Conservation (phyloP, 208 protist species). For the Angomonas ambiguus region DNA sequence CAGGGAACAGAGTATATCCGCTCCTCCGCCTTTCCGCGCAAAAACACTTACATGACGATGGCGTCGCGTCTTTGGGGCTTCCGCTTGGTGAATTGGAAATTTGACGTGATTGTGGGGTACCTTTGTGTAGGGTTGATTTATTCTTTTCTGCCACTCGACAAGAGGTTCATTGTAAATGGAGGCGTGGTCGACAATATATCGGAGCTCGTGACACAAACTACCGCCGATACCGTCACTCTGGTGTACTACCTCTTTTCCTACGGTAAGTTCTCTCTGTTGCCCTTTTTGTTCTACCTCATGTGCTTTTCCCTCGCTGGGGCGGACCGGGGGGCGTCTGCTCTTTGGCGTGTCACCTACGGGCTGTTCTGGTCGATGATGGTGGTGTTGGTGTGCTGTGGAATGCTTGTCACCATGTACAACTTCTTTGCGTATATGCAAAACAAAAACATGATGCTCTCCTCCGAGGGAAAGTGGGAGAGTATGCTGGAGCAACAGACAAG, state of each 20-base stretch:
- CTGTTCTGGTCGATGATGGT: conserved; percentile 46
- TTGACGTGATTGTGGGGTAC: conserved; percentile 69
- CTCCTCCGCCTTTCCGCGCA: conserved; percentile 43
- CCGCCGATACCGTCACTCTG: conserved; percentile 33
- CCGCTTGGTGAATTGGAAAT: conserved; percentile 84
- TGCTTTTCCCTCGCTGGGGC: conserved; percentile 50
- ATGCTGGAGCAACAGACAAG: conserved; percentile 50
- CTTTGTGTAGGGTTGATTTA: conserved; percentile 62
- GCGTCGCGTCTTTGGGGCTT: conserved; percentile 62
- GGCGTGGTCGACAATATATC: conserved; percentile 7
- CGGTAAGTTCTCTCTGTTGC: conserved; percentile 42
- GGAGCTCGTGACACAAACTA: conserved; percentile 25
- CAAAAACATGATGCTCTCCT: conserved; percentile 42
- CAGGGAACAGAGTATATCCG: conserved; percentile 63
- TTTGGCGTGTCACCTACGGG: conserved; percentile 48
- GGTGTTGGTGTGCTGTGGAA: conserved; percentile 37
- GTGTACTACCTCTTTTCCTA: conserved; percentile 40
- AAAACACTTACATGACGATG: conserved; percentile 63
- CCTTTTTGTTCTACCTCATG: conserved; percentile 40
- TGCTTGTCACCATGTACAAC: conserved; percentile 45
- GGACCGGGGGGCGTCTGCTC: conserved; percentile 30
- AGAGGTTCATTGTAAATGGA: conserved; percentile 14
- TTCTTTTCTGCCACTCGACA: conserved; percentile 53
- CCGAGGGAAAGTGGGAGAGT: conserved; percentile 41
- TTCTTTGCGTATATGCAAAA: conserved; percentile 45